Conservation (phyloP, 768 basidiomycete species). For the Clitopilus hobsonii region DNA sequence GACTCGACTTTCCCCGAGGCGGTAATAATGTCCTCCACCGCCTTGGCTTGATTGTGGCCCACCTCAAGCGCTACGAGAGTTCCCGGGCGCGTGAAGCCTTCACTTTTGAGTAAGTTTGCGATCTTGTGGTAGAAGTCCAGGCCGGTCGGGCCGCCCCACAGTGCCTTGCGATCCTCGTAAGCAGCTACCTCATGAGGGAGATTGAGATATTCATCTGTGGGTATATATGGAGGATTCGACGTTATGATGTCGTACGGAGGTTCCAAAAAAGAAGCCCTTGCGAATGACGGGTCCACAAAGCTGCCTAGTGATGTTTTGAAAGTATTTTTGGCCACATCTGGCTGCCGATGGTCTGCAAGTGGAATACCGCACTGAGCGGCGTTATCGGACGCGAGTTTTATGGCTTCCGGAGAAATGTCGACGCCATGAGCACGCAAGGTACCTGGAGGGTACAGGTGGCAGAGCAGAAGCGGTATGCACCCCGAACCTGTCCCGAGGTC, state of each 20-base stretch:
- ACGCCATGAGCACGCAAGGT: conserved; percentile 55
- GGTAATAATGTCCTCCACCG: conserved; percentile 56
- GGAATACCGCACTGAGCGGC: conserved; percentile 36
- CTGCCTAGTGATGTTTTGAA: conserved; percentile 35
- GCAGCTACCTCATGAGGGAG: conserved; percentile 67
- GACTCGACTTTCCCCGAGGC: conserved; percentile 36
- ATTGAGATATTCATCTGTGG: conserved; percentile 53
- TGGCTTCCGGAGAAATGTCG: conserved; percentile 63
- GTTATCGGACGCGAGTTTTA: conserved; percentile 45
- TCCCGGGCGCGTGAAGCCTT: conserved; percentile 45
- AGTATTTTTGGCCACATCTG: conserved; percentile 25
- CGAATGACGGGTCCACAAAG: conserved; percentile 44
- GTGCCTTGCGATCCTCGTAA: conserved; percentile 78
- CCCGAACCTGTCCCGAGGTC: conserved; percentile 95
- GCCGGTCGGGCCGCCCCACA: conserved; percentile 66
- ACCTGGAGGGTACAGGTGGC: conserved; percentile 55
- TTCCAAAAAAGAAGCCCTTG: conserved; percentile 22
- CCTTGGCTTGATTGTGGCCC: conserved; percentile 64
- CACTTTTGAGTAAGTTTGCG: conserved; percentile 47
- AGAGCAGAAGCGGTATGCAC: conserved; percentile 86
- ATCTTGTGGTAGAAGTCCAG: conserved; percentile 72
- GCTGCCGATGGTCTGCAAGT: conserved; percentile 14
- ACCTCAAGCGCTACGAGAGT: conserved; percentile 76
- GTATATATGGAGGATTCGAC: conserved; percentile 85
- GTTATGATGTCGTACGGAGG: conserved; percentile 75